Conservation (phyloP, 192 early-diverging fungal species). For the Umbelopsis isabellina region DNA sequence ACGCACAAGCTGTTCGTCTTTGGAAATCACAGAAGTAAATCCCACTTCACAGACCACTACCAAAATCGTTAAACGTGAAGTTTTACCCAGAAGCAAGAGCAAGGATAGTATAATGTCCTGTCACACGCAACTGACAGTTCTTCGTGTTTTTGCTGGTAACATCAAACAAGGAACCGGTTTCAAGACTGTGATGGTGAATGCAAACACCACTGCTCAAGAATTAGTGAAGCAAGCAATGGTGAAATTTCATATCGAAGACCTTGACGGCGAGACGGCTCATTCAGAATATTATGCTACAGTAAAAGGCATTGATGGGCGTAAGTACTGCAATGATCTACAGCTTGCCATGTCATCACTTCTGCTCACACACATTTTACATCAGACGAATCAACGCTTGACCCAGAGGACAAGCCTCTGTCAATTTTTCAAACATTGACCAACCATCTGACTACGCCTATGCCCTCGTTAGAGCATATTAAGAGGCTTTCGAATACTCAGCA, state of each 20-base stretch:
- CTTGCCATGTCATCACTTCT: neutral
- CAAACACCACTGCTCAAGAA: conserved; percentile 42
- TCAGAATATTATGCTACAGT: conserved; percentile 52
- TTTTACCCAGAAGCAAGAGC: conserved; percentile 28
- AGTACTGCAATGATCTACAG: neutral
- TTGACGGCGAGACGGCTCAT: conserved; percentile 28
- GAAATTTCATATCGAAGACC: conserved; percentile 50
- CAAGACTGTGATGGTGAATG: conserved; percentile 48
- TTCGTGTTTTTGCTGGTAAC: conserved; percentile 57
- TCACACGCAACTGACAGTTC: conserved; percentile 36
- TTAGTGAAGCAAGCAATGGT: conserved; percentile 51
- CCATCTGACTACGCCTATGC: conserved; percentile 49
- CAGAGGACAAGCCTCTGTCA: conserved; percentile 52
- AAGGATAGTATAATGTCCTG: conserved; percentile 1
- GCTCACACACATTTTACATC: conserved; percentile 13
- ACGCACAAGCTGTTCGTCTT: neutral
- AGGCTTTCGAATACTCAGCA: conserved; percentile 24
- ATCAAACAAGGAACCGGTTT: conserved; percentile 50
- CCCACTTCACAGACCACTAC: neutral
- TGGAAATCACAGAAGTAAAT: conserved; percentile 7
- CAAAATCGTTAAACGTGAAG: neutral
- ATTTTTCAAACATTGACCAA: conserved; percentile 51
- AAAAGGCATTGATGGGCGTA: conserved; percentile 52
- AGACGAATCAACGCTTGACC: conserved; percentile 49
- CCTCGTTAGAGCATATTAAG: conserved; percentile 40